Conservation (phyloP, 129 eudicot genomes). For the Arctium minus region DNA sequence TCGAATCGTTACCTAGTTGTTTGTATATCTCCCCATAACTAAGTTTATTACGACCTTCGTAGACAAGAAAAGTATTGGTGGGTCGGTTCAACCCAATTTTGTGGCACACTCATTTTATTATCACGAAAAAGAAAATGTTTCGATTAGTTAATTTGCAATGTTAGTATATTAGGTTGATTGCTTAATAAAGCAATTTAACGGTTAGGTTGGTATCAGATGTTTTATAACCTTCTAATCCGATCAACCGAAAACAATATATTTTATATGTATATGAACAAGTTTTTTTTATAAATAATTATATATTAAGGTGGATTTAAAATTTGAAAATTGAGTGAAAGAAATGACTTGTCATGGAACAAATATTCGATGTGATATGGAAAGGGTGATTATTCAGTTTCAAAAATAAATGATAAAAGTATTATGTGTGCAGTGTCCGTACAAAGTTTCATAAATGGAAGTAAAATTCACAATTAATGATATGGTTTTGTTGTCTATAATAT, state of each 20-base stretch:
- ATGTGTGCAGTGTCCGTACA: background rate
- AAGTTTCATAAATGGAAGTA: constrained; percentile 3
- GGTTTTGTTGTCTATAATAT: background rate
- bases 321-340: background rate
- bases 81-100: background rate
- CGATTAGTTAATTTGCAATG: no score
- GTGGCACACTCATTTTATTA: background rate
- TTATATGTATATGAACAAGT: background rate
- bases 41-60: background rate
- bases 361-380: background rate
- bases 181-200: background rate
- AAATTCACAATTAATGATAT: background rate
- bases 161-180: no score
- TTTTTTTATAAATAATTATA: background rate
- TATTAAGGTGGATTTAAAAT: background rate
- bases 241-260: background rate
- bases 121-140: no score
- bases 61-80: background rate
- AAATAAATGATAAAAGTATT: background rate
- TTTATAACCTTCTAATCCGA: no score
- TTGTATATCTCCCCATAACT: background rate
- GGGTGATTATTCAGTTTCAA: background rate
- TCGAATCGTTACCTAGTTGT: background rate
- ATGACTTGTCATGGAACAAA: background rate
- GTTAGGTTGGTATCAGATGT: background rate